These are phyloP conservation scores for Flaveria brownii DNA, from an alignment of 129 eudicot genomes.

Conservation along the genomic window DNA sequence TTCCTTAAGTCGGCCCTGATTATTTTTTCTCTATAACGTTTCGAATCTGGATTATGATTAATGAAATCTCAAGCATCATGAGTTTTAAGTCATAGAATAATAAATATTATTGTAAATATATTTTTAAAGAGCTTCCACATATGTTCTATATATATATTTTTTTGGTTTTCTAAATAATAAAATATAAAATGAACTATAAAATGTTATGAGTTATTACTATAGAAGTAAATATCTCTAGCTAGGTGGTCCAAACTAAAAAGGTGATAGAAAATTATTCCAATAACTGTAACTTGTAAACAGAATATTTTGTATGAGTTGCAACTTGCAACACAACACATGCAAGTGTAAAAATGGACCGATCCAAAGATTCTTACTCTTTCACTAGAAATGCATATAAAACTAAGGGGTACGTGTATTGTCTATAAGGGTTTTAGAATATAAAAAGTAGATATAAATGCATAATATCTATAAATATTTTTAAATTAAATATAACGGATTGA, in stretches of 20 bases:
- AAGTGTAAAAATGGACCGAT: constrained; percentile 30
- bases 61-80: background rate
- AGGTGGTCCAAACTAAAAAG: constrained; percentile 30
- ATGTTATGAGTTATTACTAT: background rate
- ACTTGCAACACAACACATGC: constrained; percentile 11
- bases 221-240: background rate
- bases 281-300: constrained; percentile 2
- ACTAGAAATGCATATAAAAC: background rate
- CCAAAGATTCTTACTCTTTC: constrained; percentile 15
- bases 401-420: background rate
- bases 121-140: background rate
- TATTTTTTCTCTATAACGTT: too few species aligned
- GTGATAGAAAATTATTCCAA: constrained; percentile 20
- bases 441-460: background rate
- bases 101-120: background rate
- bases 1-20: too few species aligned
- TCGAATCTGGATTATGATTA: background rate
- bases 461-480: too few species aligned
- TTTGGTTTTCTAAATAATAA: background rate
- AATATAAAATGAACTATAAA: background rate
- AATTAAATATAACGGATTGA: background rate
- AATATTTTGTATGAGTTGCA: constrained; percentile 28
- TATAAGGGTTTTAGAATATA: background rate
- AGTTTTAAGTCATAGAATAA: background rate
- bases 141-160: background rate